phyloP scores from a whole-genome alignment of 768 basidiomycete genomes.

The Cantharellus anzutake region DNA sequence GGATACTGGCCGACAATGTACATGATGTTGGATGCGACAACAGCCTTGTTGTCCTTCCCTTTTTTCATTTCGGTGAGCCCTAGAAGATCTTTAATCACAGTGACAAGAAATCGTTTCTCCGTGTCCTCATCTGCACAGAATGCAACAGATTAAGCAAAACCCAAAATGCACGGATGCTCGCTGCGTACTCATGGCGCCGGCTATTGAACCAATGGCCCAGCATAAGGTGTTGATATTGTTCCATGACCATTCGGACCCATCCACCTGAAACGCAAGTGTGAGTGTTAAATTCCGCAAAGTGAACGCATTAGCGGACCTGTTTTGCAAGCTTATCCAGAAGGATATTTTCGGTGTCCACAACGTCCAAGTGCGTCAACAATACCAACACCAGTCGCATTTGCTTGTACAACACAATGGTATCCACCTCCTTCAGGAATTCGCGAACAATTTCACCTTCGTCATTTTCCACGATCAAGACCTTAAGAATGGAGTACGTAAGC shows the following conservation, averaged over 20 bases:
- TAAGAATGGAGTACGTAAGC: neutral
- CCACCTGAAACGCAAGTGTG: slow-evolving; percentile 24
- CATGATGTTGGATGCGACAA: slow-evolving; percentile 91
- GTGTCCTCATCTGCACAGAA: slow-evolving; percentile 72
- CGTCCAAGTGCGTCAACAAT: slow-evolving; percentile 94
- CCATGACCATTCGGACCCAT: slow-evolving; percentile 98
- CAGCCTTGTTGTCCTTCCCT: slow-evolving; percentile 99
- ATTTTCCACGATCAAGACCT: slow-evolving; percentile 98
- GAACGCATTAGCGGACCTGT: slow-evolving; percentile 34
- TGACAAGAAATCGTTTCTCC: slow-evolving; percentile 96
- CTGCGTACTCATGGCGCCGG: slow-evolving; percentile 90
- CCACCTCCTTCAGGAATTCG: slow-evolving; percentile 94
- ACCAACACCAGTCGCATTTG: slow-evolving; percentile 95
- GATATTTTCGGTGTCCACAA: slow-evolving; percentile 89
- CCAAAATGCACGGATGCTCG: neutral
- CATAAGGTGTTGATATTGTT: slow-evolving; percentile 96
- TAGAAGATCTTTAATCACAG: slow-evolving; percentile 97
- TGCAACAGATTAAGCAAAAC: neutral
- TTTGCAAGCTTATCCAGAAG: slow-evolving; percentile 92
- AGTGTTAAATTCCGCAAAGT: neutral
- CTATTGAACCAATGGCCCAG: slow-evolving; percentile 99
- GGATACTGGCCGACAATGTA: slow-evolving; percentile 99
- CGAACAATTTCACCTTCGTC: slow-evolving; percentile 99
- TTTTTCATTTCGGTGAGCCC: slow-evolving; percentile 96
- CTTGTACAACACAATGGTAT: slow-evolving; percentile 98